Base-by-base conservation (phyloP, 164 flowering plant species). In the Piper longum region DNA sequence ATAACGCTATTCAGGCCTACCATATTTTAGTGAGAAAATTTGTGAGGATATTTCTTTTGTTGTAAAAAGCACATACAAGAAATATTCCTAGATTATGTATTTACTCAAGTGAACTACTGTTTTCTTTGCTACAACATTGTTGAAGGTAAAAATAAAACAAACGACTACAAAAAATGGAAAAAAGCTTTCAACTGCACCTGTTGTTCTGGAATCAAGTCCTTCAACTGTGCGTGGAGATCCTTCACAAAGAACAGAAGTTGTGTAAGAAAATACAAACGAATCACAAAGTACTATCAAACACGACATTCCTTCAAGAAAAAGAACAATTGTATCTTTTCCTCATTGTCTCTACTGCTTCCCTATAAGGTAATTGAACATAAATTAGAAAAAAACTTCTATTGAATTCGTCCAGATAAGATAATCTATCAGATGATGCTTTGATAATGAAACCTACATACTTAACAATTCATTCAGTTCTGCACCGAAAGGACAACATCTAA, bases 171-270 rank as follows among this genome's bases (percentile, higher is more conserved):
- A n/a, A 59, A 3, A 12, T 16, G 41, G 1, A 9, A 48, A 57
- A 56, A 18, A 16, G 64, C 44, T 43, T 17, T 16, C 16, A 42
- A 62, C 69, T 64, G 62, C 65, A 92, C 97, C 97, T 89, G 97
- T 65, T 89, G 89, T 74, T 89, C 87, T 60, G 96, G 96, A 74
- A 89, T 87, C 75, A 92, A 61, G 65, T 89, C 98, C 75, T 81
- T 79, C 75, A 92, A 75, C 72, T 92, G 93, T 57, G 93, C 80
- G 66, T 73, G 83, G 65, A 92, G 96, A 70, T 89, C 96, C 96
- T 92, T 70, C 74, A 76, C n/a, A 67, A 56, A 16, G 51, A 57
- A 62, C 12, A 62, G 19, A 7, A 57, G 62, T 41, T 51, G 17
- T 57, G 19, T 16, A 43, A 11, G 19, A 7, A 13, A 56, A 14